Base-by-base conservation (phyloP, 1,139 yeast genomes). In the Suhomyces terraborum region DNA sequence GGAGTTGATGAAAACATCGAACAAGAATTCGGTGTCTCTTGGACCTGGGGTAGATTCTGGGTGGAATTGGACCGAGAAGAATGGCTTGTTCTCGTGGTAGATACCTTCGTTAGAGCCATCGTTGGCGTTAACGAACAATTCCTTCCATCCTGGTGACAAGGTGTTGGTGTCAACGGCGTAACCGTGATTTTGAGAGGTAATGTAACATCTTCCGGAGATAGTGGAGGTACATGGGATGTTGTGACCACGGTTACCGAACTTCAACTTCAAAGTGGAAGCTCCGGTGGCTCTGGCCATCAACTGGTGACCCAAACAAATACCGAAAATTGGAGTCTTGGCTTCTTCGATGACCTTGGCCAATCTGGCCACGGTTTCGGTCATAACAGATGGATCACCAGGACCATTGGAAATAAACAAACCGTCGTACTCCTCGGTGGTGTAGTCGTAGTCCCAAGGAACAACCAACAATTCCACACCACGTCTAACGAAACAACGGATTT, bases 11-110 rank as follows among this genome's bases (percentile, higher is more conserved):
- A 94, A 94, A 27, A 88, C 91, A 61, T 94, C 98, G 59, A 94
- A 94, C 64, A 94, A 77, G 65, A 93, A 94, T 68, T 94, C 98
- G 42, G 99, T 93, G 65, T 94, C 99, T 64, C 96, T 83, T 63
- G 99, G 99, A 65, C 99, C 99, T 35, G 98, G 98, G 41, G 97
- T 88, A 24, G 98, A 88, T 74, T 94, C 99, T 17, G 99, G 99
- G 64, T 94, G 99, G 79, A 94, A 93, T 75, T 94, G 99, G 37
- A 93, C 98, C n/a, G 98, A 93, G 76, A 94, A 94, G 64, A 77
- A 85, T 35, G 99, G 98, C 64, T 86, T 76, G 48, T 80, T 75
- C 35, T 84, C 79, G 68, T 91, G 91, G 74, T 88, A 91, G 53
- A 94, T 89, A 82, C 99, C 99, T 74, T 94, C 99, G 66, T 94